Base-by-base conservation (phyloP, 495 filamentous ascomycete species). In the Letharia columbiana region DNA sequence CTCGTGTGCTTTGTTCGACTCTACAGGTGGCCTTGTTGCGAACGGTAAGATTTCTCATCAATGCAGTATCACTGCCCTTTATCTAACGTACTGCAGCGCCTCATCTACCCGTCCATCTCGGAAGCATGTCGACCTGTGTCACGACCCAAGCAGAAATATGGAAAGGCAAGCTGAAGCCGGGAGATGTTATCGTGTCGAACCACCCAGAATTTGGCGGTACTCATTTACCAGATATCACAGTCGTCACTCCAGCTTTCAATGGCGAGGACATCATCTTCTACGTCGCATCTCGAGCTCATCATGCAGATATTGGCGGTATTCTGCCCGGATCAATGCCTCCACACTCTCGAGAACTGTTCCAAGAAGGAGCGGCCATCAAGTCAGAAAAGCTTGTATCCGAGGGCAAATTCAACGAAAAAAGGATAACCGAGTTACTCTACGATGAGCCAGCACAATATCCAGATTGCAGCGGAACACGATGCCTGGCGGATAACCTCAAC, bases 311-410 rank as follows among this genome's bases (percentile, higher is more conserved):
- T 69, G 94, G 94, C 18, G 94, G 94, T 40, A 97, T 97, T 62
- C 84, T 96, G 7, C 93, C 94, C 1, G 94, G 94, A 11, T 95
- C 90, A 47, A 98, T 98, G 94, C 94, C 94, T 1, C 94, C 94
- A 2, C 89, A 96, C 67, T 96, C 92, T 4, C 85, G 89, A 8
- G 94, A 97, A 71, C 83, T 98, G 0, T 97, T 81, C 79, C 93
- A 98, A 75, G 94, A 98, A 77, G 94, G 94, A 12, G 93, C 95
- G 0, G 85, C 92, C 13, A 96, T 98, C 70, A 92, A 94, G 75
- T 88, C 88, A 13, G 95, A 97, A 73, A 97, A 96, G 77, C 82
- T 98, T 3, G 93, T 98, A 57, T 92, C 86, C 60, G 87, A 95
- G 69, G 94, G 94, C 28, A 80, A 86, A 41, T 95, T 98, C 75